These are phyloP conservation scores for Sungouiozyma intestinalis DNA, from an alignment of 805 yeast species.

Conservation along the genomic window DNA sequence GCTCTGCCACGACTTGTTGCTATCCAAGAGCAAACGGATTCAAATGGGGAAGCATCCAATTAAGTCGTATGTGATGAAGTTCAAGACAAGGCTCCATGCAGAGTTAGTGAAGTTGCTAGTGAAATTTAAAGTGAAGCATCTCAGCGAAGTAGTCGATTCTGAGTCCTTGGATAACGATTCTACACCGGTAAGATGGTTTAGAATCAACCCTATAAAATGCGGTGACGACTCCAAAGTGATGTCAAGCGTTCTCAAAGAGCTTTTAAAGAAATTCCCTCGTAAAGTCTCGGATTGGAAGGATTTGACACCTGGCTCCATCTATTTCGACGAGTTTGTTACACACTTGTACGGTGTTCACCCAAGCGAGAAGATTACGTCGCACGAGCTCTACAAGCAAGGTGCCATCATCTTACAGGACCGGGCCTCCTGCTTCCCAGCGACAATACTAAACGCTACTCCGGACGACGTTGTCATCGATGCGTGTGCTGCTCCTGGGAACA, in stretches of 20 bases:
- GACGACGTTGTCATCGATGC: constrained; percentile 74
- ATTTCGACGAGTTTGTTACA: constrained; percentile 63
- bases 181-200: constrained; percentile 73
- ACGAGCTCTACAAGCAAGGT: constrained; percentile 65
- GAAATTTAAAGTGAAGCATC: constrained; percentile 50
- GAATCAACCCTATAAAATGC: constrained; percentile 57
- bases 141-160: constrained; percentile 43
- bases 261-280: constrained; percentile 30
- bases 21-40: constrained; percentile 68
- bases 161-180: constrained; percentile 38
- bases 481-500: constrained; percentile 98
- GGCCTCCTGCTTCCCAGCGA: constrained; percentile 94
- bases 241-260: constrained; percentile 17
- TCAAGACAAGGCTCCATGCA: constrained; percentile 72
- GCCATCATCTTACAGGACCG: constrained; percentile 86
- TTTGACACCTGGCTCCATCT: constrained; percentile 47
- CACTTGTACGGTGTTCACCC: constrained; percentile 78
- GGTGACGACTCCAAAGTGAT: constrained; percentile 19
- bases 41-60: constrained; percentile 83
- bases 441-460: constrained; percentile 53
- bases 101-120: constrained; percentile 72
- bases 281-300: constrained; percentile 37
- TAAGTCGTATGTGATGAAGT: constrained; percentile 68
- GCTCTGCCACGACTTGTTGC: constrained; percentile 69
- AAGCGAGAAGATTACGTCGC: constrained; percentile 52